Evolutionary conservation across 768 basidiomycete genomes (phyloP), one percentile per base, ranked within the genome.

Genomic region (Favolaschia claudopus): DNA sequence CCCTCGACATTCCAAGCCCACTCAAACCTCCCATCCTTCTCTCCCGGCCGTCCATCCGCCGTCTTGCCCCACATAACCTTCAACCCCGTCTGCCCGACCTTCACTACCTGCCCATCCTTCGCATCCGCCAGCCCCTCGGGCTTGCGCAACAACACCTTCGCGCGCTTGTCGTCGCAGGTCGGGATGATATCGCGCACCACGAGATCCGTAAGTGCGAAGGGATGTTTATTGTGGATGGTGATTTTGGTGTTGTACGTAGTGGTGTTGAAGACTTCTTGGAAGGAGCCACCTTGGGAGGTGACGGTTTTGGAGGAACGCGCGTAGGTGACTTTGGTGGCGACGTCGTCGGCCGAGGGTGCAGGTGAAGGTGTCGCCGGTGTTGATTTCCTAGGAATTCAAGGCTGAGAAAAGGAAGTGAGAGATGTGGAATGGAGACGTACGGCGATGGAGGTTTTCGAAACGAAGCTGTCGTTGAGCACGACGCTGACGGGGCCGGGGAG

Each of bases 1-100:
- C 74, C 76, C 7, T 71, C 77, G 28, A 86, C 69, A 24, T 69
- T 76, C 70, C 79, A 75, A 55, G 70, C 73, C 85, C 85, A 88
- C 68, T 85, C 84, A 64, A 82, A 82, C 55, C 75, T 76, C 2
- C 87, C 87, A 40, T 85, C 81, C 71, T 82, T 82, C 71, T 81
- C 78, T 1, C 81, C 84, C 4, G 78, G 78, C 55, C 79, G 80
- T 50, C 77, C 78, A 64, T 81, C 77, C 2, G 73, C 74, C 7
- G 70, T 59, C 40, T 74, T 74, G 57, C 70, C 64, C 77, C 76
- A 78, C 49, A 63, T 62, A 29, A 79, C 75, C 34, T 62, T 69
- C 42, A 76, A 49, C 14, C 73, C 74, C 9, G 52, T 34, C 22
- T 33, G 39, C 52, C 71, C 48, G 20, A 81, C 60, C 20, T 66